Base-by-base conservation (phyloP, 441 rosid genomes). In the Pelargonium myrrhifolium region DNA sequence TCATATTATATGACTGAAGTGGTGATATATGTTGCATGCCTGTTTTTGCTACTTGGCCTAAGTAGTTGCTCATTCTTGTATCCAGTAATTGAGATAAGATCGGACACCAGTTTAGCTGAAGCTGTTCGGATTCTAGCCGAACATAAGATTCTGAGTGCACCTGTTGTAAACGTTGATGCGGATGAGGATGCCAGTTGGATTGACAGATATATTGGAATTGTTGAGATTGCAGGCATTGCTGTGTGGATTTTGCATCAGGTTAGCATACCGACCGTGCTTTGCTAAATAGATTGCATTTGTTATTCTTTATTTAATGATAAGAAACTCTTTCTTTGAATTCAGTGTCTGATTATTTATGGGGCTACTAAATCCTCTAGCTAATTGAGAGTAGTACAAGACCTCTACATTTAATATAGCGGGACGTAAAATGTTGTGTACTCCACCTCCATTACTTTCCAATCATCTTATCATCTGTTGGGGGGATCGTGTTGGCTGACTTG, bases 201-300 rank as follows among this genome's bases (percentile, higher is more conserved):
- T 47, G 99, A 95, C 65, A 82, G 96, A 65, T 95, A 95, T 77
- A 75, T 92, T 60, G 99, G 99, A 72, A 82, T 92, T 65, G 95
- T 92, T 65, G 99, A 95, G 79, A 86, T 89, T 71, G 94, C 97
- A 8, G 99, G 99, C 56, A 90, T 95, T 64, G 98, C 78, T 67
- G 97, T 92, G 9, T 95, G 99, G 99, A 93, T 92, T 68, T 78
- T 92, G 73, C 96, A 89, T 68, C 99, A 94, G 97, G 99, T 94
- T 61, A 65, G 69, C 12, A 18, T 21, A 15, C 31, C 40, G 28
- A 43, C 60, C 70, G 6, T 2, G 15, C 71, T 55, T 69, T 75
- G 3, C 18, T 3, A 49, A 7, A 21, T 35, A 11, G n/a, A 2
- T 5, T 51, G 20, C 37, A 4, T 31, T 4, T 31, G 37, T 31